Conservation (phyloP, 257 asterid genomes). For the Phtheirospermum japonicum region DNA sequence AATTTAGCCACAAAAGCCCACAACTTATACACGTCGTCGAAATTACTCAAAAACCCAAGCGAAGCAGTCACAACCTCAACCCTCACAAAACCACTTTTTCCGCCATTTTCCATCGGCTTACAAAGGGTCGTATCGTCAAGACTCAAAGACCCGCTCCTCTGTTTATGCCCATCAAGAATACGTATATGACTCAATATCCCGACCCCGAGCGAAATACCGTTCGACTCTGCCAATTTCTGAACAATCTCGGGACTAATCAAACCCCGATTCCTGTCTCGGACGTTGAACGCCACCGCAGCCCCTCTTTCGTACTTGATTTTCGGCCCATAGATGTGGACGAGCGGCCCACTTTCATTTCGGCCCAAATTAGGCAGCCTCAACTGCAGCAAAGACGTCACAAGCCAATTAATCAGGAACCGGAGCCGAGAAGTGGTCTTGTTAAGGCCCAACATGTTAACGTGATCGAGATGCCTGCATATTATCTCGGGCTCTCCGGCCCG, state of each 20-base stretch:
- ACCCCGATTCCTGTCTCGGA: conserved; percentile 71
- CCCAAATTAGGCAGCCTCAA: conserved; percentile 55
- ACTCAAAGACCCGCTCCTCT: conserved; percentile 47
- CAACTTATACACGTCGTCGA: conserved; percentile 84
- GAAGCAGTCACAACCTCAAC: conserved; percentile 96
- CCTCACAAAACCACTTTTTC: conserved; percentile 59
- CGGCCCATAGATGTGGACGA: conserved; percentile 91
- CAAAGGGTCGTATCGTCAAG: conserved; percentile 78
- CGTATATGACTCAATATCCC: conserved; percentile 91
- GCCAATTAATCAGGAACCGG: conserved; percentile 89
- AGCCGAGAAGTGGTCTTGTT: conserved; percentile 83
- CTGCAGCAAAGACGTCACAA: conserved; percentile 85
- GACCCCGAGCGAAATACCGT: conserved; percentile 72
- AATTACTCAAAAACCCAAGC: conserved; percentile 78
- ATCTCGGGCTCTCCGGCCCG: conserved; percentile 77
- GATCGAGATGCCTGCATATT: conserved; percentile 75
- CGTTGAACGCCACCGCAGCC: conserved; percentile 87
- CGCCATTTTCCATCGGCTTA: conserved; percentile 78
- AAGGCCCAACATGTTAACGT: conserved; percentile 83
- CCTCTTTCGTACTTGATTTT: conserved; percentile 95
- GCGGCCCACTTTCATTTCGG: conserved; percentile 49
- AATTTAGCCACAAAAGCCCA: conserved; percentile 93
- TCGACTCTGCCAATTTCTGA: conserved; percentile 75
- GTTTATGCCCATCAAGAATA: conserved; percentile 59
- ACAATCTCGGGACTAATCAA: conserved; percentile 80